Evolutionary conservation across 495 filamentous ascomycete species (phyloP).

Genomic region (Geoglossum glabrum): DNA sequence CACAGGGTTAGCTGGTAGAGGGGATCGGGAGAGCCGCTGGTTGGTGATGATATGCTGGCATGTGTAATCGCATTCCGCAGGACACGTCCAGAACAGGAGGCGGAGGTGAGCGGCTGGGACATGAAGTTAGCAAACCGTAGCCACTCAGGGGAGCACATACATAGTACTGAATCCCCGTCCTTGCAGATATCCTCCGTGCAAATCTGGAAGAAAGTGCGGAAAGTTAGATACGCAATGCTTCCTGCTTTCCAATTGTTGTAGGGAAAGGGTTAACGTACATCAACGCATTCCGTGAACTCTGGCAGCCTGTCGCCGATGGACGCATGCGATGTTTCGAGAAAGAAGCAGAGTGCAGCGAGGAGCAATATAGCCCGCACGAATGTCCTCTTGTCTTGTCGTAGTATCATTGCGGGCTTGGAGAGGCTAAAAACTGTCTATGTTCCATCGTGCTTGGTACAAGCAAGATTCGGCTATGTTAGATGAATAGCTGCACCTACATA

Average conservation of each 20-base stretch:
- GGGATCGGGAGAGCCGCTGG: constrained; percentile 41
- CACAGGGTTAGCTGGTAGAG: constrained; percentile 36
- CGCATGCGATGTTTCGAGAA: constrained; percentile 33
- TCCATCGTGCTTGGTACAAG: too few relatives aligned
- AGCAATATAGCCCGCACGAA: neutral
- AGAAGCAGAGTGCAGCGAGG: constrained; percentile 23
- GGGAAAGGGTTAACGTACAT: constrained; percentile 30
- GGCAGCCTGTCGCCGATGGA: constrained; percentile 73
- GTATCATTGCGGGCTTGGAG: neutral
- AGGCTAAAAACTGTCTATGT: neutral
- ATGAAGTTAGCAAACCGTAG: neutral
- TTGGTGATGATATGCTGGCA: constrained; percentile 90
- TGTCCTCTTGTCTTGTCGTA: neutral
- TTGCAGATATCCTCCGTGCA: constrained; percentile 68
- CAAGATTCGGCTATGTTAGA: too few relatives aligned
- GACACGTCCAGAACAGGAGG: constrained; percentile 61
- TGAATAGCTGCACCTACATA: too few relatives aligned
- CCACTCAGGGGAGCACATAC: constrained; percentile 22
- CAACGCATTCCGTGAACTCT: constrained; percentile 74
- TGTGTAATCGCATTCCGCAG: constrained; percentile 89
- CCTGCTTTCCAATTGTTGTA: neutral
- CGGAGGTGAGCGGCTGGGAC: constrained; percentile 42
- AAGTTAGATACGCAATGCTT: constrained; percentile 2
- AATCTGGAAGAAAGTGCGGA: constrained; percentile 29
- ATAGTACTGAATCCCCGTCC: constrained; percentile 24